Base-by-base conservation (phyloP, 352 stramenopile genomes). In the Thalassiosira hispida region DNA sequence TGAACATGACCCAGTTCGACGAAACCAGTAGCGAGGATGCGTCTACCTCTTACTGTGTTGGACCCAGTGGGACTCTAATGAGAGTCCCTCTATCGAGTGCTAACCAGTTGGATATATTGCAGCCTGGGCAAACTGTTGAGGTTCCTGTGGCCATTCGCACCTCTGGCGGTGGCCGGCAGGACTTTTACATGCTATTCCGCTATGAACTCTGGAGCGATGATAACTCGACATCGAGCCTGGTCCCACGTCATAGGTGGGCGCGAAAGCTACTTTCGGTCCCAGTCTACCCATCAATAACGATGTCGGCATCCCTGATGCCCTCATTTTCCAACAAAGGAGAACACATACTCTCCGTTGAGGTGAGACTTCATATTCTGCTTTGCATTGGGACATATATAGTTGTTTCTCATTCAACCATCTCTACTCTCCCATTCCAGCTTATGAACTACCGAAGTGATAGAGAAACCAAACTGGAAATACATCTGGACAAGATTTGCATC, bases 171-270 rank as follows among this genome's bases (percentile, higher is more conserved):
- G 81, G 83, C 11, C 66, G 85, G 49, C 83, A 92, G 73, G 81
- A 89, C 6, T 91, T 92, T 73, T 91, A 92, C 67, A 89, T 94
- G 78, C 59, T 94, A 4, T 92, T 87, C 64, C 80, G 87, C 12
- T 94, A 93, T 63, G 85, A 92, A 51, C 71, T 90, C 4, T 77
- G 52, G 46, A 69, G 52, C 35, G 42, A 80, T 47, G 16, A 76
- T 14, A 38, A 62, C 46, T 18, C 12, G 49, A 7, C 53, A 25
- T 76, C 55, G 20, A 65, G 53, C 27, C 29, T 38, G 31, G 52
- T 49, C 25, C 68, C 65, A 57, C 61, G 63, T 51, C 72, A 78
- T 70, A 68, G 89, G 66, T 93, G 87, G 87, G 59, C 91, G 35
- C 70, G 77, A n/a, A 88, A 92, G 38, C 81, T 93, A 72, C 76